Evolutionary conservation across 2,329 filamentous ascomycete species (phyloP).

Genomic region (Aspergillus tubingensis): DNA sequence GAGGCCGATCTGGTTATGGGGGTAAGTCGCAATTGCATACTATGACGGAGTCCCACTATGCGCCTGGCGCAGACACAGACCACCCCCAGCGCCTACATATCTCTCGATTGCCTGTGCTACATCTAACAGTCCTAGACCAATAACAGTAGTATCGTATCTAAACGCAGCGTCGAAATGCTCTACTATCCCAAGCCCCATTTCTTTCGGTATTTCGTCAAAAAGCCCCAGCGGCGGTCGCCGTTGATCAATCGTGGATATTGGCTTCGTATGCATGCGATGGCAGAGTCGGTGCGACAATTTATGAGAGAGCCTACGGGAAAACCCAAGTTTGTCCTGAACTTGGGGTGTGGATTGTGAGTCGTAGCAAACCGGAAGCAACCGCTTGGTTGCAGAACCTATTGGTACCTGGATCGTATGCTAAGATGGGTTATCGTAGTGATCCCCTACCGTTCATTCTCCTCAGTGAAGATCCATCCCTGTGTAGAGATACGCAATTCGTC

Average conservation of each 20-base stretch:
- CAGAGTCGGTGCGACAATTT: slow-evolving; percentile 72
- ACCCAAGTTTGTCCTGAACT: slow-evolving; percentile 74
- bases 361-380: slow-evolving; percentile 19
- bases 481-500: slow-evolving; percentile 66
- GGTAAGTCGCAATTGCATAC: slow-evolving; percentile 38
- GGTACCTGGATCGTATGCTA: slow-evolving; percentile 26
- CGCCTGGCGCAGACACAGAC: slow-evolving; percentile 6
- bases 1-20: slow-evolving; percentile 58
- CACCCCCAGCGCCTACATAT: slow-evolving; percentile 1
- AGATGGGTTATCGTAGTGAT: slow-evolving; percentile 60
- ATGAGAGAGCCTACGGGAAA: slow-evolving; percentile 59
- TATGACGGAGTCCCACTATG: slow-evolving; percentile 1
- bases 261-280: slow-evolving; percentile 80
- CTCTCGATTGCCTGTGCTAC: neutral
- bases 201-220: slow-evolving; percentile 84
- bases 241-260: slow-evolving; percentile 90
- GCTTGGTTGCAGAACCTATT: neutral
- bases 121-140: slow-evolving; percentile 64
- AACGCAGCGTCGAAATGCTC: slow-evolving; percentile 85
- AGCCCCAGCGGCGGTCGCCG: slow-evolving; percentile 78
- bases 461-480: slow-evolving; percentile 62
- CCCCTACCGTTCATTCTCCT: slow-evolving; percentile 84
- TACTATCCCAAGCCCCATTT: slow-evolving; percentile 83
- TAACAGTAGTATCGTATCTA: slow-evolving; percentile 88
- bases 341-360: slow-evolving; percentile 87